phyloP scores from a whole-genome alignment of 2,329 filamentous ascomycete species.

The Sporothrix sp. region DNA sequence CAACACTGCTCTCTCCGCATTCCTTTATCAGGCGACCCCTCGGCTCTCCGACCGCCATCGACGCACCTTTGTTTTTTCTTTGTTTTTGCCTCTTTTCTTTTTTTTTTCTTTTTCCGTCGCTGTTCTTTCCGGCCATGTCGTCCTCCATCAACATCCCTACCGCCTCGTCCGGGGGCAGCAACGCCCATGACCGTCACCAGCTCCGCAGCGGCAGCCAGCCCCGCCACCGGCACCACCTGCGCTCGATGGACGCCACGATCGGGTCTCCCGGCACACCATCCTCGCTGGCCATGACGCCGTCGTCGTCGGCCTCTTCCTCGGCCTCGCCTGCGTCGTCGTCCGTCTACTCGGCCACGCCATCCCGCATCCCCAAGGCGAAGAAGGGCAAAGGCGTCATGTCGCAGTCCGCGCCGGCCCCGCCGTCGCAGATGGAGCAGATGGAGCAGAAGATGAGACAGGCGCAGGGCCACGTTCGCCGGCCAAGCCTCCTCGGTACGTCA shows the following conservation, averaged over 20 bases:
- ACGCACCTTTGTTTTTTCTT: too few species aligned
- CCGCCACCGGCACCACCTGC: slow-evolving; percentile 13
- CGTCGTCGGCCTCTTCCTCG: slow-evolving; percentile 11
- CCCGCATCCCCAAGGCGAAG: slow-evolving; percentile 37
- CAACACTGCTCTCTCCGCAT: not conserved
- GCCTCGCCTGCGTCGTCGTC: slow-evolving; percentile 33
- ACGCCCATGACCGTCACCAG: slow-evolving; percentile 15
- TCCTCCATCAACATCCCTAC: slow-evolving; percentile 62
- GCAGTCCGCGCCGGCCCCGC: slow-evolving; percentile 28
- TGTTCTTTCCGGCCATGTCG: slow-evolving; percentile 38
- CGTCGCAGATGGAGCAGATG: slow-evolving; percentile 31
- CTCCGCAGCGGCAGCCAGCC: not conserved
- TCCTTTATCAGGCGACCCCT: too few species aligned
- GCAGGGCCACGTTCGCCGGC: slow-evolving; percentile 45
- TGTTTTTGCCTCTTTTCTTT: not conserved
- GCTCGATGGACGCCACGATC: slow-evolving; percentile 9
- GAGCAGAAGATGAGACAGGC: slow-evolving; percentile 41
- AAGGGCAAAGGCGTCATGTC: slow-evolving; percentile 32
- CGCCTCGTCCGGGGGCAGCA: slow-evolving; percentile 14
- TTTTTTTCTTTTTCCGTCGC: not conserved
- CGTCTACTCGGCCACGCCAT: slow-evolving; percentile 42
- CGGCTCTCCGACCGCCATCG: too few species aligned
- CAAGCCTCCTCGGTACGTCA: slow-evolving; percentile 53
- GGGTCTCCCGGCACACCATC: slow-evolving; percentile 5
- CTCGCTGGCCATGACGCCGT: slow-evolving; percentile 12